Conservation (phyloP, 768 basidiomycete genomes). For the Rubroboletus satanas region DNA sequence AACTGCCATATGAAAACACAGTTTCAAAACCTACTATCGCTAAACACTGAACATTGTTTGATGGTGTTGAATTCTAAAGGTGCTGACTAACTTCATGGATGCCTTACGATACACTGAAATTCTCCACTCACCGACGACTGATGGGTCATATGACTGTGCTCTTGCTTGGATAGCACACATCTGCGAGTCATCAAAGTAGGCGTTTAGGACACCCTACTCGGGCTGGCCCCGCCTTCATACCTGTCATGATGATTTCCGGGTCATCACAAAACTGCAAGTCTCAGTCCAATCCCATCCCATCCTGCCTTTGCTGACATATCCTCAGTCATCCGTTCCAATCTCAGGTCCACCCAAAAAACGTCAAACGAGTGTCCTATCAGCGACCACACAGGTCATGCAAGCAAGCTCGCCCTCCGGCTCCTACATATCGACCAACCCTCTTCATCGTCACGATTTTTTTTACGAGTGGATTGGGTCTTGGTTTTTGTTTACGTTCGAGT, state of each 20-base stretch:
- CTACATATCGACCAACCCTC: neutral
- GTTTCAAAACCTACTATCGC: neutral
- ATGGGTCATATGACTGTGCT: too few relatives aligned
- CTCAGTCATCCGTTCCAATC: conserved; percentile 11
- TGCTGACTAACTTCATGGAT: conserved; percentile 1
- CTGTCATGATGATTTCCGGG: neutral
- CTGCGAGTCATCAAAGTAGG: neutral
- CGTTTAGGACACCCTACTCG: neutral
- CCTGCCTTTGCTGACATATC: neutral
- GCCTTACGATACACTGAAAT: too few relatives aligned
- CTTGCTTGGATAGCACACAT: too few relatives aligned
- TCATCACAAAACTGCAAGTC: neutral
- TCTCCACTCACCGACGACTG: too few relatives aligned
- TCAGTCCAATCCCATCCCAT: neutral
- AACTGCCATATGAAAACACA: neutral
- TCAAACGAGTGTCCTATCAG: conserved; percentile 3
- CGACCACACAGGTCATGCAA: neutral
- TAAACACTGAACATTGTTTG: neutral
- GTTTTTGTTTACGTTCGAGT: conserved; percentile 4
- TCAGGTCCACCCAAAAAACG: neutral
- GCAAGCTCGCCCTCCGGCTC: conserved; percentile 16
- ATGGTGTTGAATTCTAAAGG: conserved; percentile 5
- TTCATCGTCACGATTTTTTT: neutral
- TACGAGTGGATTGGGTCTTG: conserved; percentile 5
- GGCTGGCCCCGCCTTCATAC: neutral